These are phyloP conservation scores for Plectosphaerella cucumerina DNA, from an alignment of 2,329 filamentous ascomycete species.

Conservation along the genomic window DNA sequence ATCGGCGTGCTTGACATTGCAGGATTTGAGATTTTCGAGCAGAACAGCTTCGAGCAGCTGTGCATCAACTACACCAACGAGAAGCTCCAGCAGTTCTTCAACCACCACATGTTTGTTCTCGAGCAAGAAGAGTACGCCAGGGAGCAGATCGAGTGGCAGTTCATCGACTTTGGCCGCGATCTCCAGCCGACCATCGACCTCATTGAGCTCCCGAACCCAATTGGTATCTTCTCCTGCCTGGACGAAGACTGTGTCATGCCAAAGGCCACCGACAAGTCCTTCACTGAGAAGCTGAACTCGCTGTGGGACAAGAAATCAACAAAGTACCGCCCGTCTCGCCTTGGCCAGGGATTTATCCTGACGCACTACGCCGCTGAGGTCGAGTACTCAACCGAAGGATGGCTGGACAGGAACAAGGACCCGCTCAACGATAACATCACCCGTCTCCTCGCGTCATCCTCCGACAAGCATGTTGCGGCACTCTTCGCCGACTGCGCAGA, in stretches of 20 bases:
- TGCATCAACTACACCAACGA: slow-evolving; percentile 99
- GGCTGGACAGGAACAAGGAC: slow-evolving; percentile 99
- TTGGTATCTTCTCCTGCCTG: slow-evolving; percentile 96
- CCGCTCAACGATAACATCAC: slow-evolving; percentile 97
- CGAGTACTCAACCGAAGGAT: slow-evolving; percentile 90
- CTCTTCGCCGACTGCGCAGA: slow-evolving; percentile 89
- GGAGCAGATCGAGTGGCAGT: slow-evolving; percentile 99
- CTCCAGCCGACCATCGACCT: slow-evolving; percentile 96
- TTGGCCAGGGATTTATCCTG: slow-evolving; percentile 89
- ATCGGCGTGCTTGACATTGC: slow-evolving; percentile 99
- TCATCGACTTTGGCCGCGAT: slow-evolving; percentile 97
- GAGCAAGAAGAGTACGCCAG: slow-evolving; percentile 97
- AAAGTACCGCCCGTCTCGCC: slow-evolving; percentile 85
- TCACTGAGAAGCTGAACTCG: slow-evolving; percentile 95
- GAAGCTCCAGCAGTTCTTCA: slow-evolving; percentile 98
- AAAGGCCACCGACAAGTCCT: slow-evolving; percentile 93
- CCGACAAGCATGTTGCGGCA: slow-evolving; percentile 74
- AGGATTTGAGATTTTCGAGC: slow-evolving; percentile 97
- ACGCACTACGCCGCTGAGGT: slow-evolving; percentile 98
- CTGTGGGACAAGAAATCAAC: slow-evolving; percentile 94
- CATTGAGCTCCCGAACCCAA: slow-evolving; percentile 93
- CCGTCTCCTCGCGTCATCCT: slow-evolving; percentile 76
- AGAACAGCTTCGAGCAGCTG: slow-evolving; percentile 97
- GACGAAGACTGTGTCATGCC: slow-evolving; percentile 99
- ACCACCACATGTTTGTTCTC: slow-evolving; percentile 99